Evolutionary conservation across 306 rosid genomes (phyloP).

Genomic region (Glycine latifolia): DNA sequence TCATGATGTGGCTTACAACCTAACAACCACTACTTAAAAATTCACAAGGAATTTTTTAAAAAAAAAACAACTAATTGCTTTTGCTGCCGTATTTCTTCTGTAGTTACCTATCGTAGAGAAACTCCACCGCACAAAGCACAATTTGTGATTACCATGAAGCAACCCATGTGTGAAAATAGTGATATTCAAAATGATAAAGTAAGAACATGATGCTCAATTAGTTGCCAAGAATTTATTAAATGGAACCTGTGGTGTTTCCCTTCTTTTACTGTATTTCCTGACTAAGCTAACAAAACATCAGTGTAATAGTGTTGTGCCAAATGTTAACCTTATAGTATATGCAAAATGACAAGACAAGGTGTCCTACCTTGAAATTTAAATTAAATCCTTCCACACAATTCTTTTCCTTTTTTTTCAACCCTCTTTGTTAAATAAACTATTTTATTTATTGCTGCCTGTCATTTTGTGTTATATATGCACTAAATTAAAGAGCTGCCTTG

Average conservation of each 20-base stretch:
- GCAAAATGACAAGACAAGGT: slow-evolving; percentile 35
- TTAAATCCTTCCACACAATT: slow-evolving; percentile 51
- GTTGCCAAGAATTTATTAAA: slow-evolving; percentile 42
- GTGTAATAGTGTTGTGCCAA: slow-evolving; percentile 41
- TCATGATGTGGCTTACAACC: slow-evolving; percentile 41
- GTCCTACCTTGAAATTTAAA: slow-evolving; percentile 40
- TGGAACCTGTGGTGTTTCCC: slow-evolving; percentile 14
- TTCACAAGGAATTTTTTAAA: neutral
- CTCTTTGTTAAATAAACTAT: slow-evolving; percentile 39
- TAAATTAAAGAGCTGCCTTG: slow-evolving; percentile 52
- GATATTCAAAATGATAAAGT: slow-evolving; percentile 31
- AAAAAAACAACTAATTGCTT: neutral
- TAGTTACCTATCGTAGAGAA: slow-evolving; percentile 55
- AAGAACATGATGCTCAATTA: slow-evolving; percentile 48
- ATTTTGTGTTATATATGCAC: slow-evolving; percentile 45
- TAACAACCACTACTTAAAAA: slow-evolving; percentile 34
- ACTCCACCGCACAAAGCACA: slow-evolving; percentile 44
- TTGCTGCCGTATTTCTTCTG: slow-evolving; percentile 21
- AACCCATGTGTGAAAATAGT: slow-evolving; percentile 48
- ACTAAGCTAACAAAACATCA: slow-evolving; percentile 38
- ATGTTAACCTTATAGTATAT: slow-evolving; percentile 41
- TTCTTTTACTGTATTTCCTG: slow-evolving; percentile 41
- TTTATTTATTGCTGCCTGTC: slow-evolving; percentile 37
- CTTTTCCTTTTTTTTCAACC: slow-evolving; percentile 4
- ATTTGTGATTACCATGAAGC: slow-evolving; percentile 37